A percentile compares a stretch with the other conserved stretches of the same genome.
Conservation (phyloP, 331 rosid genomes). For the Acacia concinna region DNA sequence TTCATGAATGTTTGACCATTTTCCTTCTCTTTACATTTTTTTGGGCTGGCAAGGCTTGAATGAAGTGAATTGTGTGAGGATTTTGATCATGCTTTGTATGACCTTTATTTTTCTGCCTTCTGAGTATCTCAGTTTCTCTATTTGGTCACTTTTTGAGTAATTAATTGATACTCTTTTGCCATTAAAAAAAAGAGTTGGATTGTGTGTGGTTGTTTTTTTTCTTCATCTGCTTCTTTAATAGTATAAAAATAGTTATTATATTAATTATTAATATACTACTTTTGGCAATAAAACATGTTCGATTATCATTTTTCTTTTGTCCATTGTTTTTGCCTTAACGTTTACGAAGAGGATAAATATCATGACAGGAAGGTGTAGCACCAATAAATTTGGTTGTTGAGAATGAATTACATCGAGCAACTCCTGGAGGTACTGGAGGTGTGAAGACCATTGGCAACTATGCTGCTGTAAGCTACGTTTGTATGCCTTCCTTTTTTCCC, state of each 20-base stretch:
- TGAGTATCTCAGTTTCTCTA: background rate
- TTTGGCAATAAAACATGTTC: background rate
- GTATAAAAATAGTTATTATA: background rate
- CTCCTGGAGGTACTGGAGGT: conserved; percentile 99
- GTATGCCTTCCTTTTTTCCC: conserved; percentile 13
- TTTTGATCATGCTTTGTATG: background rate
- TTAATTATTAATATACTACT: background rate
- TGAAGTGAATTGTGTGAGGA: conserved; percentile 9
- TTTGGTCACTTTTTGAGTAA: background rate
- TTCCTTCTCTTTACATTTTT: conserved; percentile 2
- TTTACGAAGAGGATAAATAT: conserved; percentile 22
- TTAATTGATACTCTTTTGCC: background rate
- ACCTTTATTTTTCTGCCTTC: background rate
- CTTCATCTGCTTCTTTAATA: background rate
- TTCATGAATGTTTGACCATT: background rate
- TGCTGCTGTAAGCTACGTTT: conserved; percentile 75
- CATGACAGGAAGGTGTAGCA: conserved; percentile 87
- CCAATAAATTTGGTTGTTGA: conserved; percentile 88
- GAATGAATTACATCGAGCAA: conserved; percentile 90
- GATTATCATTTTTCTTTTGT: background rate
- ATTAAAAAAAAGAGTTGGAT: background rate
- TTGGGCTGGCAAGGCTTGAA: conserved; percentile 6
- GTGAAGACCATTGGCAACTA: conserved; percentile 98
- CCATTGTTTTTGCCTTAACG: conserved; percentile 13
- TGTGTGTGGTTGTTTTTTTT: conserved; percentile 4